phyloP scores from a whole-genome alignment of 805 yeast species.

The Metschnikowia orientalis region DNA sequence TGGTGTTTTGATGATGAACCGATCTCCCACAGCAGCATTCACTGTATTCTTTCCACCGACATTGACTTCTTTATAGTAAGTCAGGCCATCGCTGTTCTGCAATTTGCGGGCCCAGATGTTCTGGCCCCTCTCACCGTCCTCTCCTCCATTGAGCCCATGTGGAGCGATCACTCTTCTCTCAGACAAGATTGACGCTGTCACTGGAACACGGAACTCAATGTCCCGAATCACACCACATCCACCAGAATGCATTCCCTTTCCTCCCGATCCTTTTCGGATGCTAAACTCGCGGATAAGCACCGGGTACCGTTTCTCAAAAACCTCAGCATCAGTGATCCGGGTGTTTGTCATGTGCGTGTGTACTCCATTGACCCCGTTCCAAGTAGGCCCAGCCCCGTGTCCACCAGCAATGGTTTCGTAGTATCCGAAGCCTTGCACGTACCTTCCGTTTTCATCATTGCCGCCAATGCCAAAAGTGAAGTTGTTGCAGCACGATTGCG shows the following conservation, averaged over 20 bases:
- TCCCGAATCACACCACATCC: constrained; percentile 19
- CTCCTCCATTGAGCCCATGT: constrained; percentile 82
- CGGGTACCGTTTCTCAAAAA: constrained; percentile 20
- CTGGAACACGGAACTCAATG: constrained; percentile 19
- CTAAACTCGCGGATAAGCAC: constrained; percentile 18
- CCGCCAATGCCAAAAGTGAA: constrained; percentile 73
- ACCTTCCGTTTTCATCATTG: constrained; percentile 48
- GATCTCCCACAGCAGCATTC: constrained; percentile 36
- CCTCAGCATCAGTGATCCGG: constrained; percentile 19
- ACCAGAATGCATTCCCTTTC: constrained; percentile 14
- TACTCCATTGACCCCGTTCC: constrained; percentile 18
- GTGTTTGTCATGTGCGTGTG: constrained; percentile 21
- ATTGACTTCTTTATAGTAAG: constrained; percentile 18
- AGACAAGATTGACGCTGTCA: constrained; percentile 49
- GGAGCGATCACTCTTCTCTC: constrained; percentile 86
- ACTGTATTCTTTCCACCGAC: constrained; percentile 20
- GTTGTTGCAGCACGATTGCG: constrained; percentile 95
- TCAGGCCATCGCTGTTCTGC: constrained; percentile 17
- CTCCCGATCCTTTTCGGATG: constrained; percentile 16
- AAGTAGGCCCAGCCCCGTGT: constrained; percentile 19
- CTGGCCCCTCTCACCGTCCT: constrained; percentile 65
- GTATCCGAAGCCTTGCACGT: constrained; percentile 21
- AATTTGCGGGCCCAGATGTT: constrained; percentile 32
- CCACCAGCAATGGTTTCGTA: constrained; percentile 21
- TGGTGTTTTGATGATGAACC: constrained; percentile 37